A percentile compares a stretch with the other conserved stretches of the same genome.
phyloP scores from a whole-genome alignment of 1,139 yeast genomes.

The Taphrina communis region DNA sequence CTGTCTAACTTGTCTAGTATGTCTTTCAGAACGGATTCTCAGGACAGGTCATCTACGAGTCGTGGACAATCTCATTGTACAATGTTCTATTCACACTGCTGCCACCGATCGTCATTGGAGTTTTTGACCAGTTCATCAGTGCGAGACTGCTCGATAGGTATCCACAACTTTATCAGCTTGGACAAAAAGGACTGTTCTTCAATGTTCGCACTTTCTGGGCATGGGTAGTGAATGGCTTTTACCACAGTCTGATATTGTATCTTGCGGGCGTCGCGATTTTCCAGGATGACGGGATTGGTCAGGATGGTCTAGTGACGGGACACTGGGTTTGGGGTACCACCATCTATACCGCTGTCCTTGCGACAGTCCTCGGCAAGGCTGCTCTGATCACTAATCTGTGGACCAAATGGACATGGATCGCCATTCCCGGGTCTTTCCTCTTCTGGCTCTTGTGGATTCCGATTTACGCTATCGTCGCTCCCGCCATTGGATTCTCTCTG shows the following conservation, averaged over 20 bases:
- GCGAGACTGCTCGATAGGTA: conserved; percentile 87
- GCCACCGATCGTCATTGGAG: conserved; percentile 96
- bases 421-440: conserved; percentile 91
- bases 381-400: conserved; percentile 89
- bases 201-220: conserved; percentile 95
- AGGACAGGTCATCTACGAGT: conserved; percentile 94
- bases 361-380: conserved; percentile 93
- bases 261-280: conserved; percentile 74
- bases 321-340: conserved; percentile 98
- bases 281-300: conserved; percentile 58
- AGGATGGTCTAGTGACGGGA: conserved; percentile 76
- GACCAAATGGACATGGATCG: conserved; percentile 90
- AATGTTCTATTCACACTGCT: conserved; percentile 93
- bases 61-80: conserved; percentile 96
- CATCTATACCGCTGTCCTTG: conserved; percentile 80
- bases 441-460: conserved; percentile 90
- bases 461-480: conserved; percentile 82
- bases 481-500: conserved; percentile 76
- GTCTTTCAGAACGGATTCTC: conserved; percentile 90
- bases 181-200: conserved; percentile 85
- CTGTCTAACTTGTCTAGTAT: conserved; percentile 51
- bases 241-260: conserved; percentile 85
- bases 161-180: conserved; percentile 89
- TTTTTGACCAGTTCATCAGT: conserved; percentile 93
- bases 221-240: conserved; percentile 95